Conservation (phyloP, 2,329 filamentous ascomycete genomes). For the Colletotrichum sp. region DNA sequence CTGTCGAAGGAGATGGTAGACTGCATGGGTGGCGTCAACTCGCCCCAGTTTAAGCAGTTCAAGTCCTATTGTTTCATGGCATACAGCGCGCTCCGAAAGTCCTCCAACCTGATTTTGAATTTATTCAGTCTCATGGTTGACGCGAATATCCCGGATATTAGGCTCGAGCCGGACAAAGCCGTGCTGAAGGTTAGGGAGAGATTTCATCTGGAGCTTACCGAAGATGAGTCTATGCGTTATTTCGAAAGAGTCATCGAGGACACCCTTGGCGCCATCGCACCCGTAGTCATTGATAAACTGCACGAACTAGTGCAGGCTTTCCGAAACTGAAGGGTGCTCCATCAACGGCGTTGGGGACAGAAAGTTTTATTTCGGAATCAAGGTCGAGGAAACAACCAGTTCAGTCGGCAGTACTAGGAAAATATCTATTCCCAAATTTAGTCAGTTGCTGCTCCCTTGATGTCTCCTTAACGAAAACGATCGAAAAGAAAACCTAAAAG, state of each 20-base stretch:
- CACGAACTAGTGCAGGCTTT: constrained; percentile 95
- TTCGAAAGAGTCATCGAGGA: constrained; percentile 92
- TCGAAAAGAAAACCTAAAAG: background rate
- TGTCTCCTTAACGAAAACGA: background rate
- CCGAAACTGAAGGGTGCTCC: constrained; percentile 23
- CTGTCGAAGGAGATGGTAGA: constrained; percentile 98
- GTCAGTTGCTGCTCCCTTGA: background rate
- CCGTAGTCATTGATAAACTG: constrained; percentile 91
- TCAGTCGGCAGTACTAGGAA: background rate
- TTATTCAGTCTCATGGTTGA: constrained; percentile 97
- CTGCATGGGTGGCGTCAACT: constrained; percentile 88
- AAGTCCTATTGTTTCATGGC: constrained; percentile 96
- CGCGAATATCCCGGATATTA: constrained; percentile 95
- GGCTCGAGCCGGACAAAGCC: constrained; percentile 89
- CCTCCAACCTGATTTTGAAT: constrained; percentile 89
- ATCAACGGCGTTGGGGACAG: background rate
- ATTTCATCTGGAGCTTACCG: constrained; percentile 88
- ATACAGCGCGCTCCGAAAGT: constrained; percentile 89
- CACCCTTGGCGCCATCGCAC: constrained; percentile 86
- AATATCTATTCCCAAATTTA: background rate
- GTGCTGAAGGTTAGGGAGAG: constrained; percentile 94
- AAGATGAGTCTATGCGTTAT: constrained; percentile 89
- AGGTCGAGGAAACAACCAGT: background rate
- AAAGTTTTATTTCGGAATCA: background rate
- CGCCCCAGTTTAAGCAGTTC: constrained; percentile 84